Evolutionary conservation across 192 early-diverging fungal genomes (phyloP).

Genomic region (Spizellomyces sp.): DNA sequence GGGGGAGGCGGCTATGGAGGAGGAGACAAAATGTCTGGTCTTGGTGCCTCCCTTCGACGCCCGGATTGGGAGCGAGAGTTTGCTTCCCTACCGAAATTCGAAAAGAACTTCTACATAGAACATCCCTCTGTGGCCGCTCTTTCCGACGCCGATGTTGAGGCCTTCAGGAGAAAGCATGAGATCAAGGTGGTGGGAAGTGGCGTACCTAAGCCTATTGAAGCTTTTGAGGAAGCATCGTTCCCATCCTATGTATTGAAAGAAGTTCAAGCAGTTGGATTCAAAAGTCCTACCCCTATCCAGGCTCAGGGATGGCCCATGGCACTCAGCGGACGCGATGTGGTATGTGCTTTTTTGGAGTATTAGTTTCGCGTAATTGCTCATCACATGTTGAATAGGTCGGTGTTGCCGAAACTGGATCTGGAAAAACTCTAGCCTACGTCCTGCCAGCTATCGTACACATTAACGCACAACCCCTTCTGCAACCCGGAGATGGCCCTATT

Average conservation of each 20-base stretch:
- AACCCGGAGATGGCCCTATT: constrained; percentile 94
- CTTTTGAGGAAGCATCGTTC: constrained; percentile 91
- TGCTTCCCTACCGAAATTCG: constrained; percentile 70
- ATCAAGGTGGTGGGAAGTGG: constrained; percentile 83
- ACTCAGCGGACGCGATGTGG: constrained; percentile 90
- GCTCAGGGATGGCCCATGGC: constrained; percentile 99
- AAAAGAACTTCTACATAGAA: constrained; percentile 98
- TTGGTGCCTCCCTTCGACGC: constrained; percentile 58
- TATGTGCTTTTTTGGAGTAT: constrained; percentile 37
- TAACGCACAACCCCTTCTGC: constrained; percentile 91
- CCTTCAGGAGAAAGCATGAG: constrained; percentile 73
- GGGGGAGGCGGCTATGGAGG: constrained; percentile 35
- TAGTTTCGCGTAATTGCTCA: not conserved
- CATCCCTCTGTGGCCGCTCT: constrained; percentile 69
- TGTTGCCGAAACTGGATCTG: constrained; percentile 57
- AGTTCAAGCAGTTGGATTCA: constrained; percentile 82
- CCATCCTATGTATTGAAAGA: constrained; percentile 90
- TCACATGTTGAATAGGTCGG: constrained; percentile 36
- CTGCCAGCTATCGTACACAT: constrained; percentile 98
- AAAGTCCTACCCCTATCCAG: constrained; percentile 90
- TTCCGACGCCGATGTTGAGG: constrained; percentile 72
- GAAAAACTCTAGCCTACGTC: constrained; percentile 94
- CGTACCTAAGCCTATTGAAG: constrained; percentile 87
- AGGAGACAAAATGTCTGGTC: constrained; percentile 49
- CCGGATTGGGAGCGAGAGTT: constrained; percentile 70